These are phyloP conservation scores for Macaranga tanarius DNA, from an alignment of 441 rosid genomes.

Conservation along the genomic window DNA sequence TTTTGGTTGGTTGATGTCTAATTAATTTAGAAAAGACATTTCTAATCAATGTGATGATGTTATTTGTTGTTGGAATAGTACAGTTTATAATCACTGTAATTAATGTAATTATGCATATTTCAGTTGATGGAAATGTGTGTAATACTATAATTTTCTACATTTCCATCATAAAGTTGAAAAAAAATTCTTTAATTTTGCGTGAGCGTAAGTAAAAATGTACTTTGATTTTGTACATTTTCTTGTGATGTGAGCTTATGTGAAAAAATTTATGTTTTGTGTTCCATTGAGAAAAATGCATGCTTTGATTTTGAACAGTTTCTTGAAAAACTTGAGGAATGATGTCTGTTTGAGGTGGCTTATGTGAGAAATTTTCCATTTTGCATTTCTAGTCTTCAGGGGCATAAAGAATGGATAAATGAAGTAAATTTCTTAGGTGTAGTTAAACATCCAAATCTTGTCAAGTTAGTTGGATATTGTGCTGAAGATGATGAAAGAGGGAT, in stretches of 20 bases:
- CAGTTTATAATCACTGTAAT: not conserved
- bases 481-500: constrained; percentile 97
- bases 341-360: constrained; percentile 19
- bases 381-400: constrained; percentile 88
- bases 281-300: not conserved
- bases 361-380: constrained; percentile 26
- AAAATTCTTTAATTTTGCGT: too few relatives aligned
- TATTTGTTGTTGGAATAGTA: not conserved
- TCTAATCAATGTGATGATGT: not conserved
- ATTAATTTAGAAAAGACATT: constrained; percentile 10
- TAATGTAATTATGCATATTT: not conserved
- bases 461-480: constrained; percentile 84
- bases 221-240: not conserved
- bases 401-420: constrained; percentile 96
- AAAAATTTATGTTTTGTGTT: not conserved
- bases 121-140: not conserved
- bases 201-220: too few relatives aligned
- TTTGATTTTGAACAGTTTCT: not conserved
- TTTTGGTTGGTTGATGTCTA: not conserved
- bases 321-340: not conserved
- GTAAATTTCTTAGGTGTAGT: constrained; percentile 89
- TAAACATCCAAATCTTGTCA: constrained; percentile 94
- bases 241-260: too few relatives aligned
- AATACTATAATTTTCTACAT: too few relatives aligned
- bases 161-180: too few relatives aligned